Percentiles rank a stretch among this genome's conserved stretches.
Evolutionary conservation across 1,139 yeast species (phyloP).

Genomic region (Pichia sp.): DNA sequence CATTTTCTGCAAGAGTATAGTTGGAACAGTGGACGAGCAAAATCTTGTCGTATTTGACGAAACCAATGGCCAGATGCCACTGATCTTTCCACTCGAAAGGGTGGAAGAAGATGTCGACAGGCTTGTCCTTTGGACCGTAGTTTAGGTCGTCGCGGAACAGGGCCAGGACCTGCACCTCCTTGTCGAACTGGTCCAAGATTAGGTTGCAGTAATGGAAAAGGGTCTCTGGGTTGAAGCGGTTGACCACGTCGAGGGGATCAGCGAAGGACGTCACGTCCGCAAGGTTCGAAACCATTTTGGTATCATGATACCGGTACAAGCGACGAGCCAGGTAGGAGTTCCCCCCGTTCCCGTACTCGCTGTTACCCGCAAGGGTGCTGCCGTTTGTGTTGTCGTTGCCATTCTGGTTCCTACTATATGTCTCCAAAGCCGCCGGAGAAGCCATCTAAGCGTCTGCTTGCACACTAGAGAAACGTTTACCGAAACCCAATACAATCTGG

Average conservation of each 20-base stretch:
- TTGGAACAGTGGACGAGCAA: slow-evolving; percentile 30
- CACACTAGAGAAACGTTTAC: too few species aligned
- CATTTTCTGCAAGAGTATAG: slow-evolving; percentile 1
- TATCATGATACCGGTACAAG: not conserved
- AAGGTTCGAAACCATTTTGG: slow-evolving; percentile 4
- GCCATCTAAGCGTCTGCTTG: not conserved
- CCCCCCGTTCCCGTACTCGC: not conserved
- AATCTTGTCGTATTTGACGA: slow-evolving; percentile 24
- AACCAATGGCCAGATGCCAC: slow-evolving; percentile 35
- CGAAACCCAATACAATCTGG: too few species aligned
- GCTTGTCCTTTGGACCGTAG: slow-evolving; percentile 28
- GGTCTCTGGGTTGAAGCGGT: slow-evolving; percentile 24
- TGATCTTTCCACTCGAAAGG: slow-evolving; percentile 31
- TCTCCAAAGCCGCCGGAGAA: not conserved
- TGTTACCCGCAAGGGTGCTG: not conserved
- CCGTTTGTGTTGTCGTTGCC: not conserved
- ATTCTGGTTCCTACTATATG: not conserved
- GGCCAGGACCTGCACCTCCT: slow-evolving; percentile 17
- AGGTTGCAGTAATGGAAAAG: slow-evolving; percentile 29
- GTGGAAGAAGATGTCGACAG: slow-evolving; percentile 26
- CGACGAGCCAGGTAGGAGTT: not conserved
- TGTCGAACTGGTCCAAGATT: slow-evolving; percentile 26
- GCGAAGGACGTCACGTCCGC: not conserved
- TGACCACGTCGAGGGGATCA: not conserved
- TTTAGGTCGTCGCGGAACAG: slow-evolving; percentile 23